Conservation (phyloP, 176 grass and related monocot genomes). For the Triticum monococcum region DNA sequence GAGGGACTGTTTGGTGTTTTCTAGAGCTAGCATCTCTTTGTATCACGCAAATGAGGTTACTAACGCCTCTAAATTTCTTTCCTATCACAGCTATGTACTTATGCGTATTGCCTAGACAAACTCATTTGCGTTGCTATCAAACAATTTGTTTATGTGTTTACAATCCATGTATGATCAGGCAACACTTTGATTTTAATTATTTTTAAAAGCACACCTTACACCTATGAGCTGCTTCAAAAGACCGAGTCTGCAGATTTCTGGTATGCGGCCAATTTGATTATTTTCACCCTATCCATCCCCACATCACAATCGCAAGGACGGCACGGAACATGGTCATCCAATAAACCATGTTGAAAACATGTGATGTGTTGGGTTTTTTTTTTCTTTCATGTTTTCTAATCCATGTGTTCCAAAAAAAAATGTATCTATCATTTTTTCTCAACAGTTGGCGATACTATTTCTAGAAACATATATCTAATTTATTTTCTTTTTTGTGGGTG, state of each 20-base stretch:
- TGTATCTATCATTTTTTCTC: too few species aligned
- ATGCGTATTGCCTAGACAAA: background rate
- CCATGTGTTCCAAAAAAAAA: background rate
- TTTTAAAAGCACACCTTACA: too few species aligned
- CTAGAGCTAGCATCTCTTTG: background rate
- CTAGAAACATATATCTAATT: background rate
- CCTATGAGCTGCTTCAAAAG: too few species aligned
- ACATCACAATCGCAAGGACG: too few species aligned
- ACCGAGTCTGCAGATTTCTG: too few species aligned
- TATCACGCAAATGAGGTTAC: background rate
- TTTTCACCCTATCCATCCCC: too few species aligned
- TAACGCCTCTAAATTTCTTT: background rate
- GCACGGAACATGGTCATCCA: background rate
- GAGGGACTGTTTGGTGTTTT: background rate
- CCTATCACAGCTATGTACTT: background rate
- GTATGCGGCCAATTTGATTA: too few species aligned
- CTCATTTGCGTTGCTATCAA: background rate
- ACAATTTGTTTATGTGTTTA: background rate
- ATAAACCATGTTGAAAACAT: background rate
- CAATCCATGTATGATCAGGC: background rate
- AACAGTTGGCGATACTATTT: background rate
- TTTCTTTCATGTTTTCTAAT: background rate
- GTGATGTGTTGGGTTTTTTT: background rate
- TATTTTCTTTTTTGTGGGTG: too few species aligned
- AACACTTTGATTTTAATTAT: background rate